Base-by-base conservation (phyloP, 2,329 filamentous ascomycete genomes). In the Trichophaea hybrida region DNA sequence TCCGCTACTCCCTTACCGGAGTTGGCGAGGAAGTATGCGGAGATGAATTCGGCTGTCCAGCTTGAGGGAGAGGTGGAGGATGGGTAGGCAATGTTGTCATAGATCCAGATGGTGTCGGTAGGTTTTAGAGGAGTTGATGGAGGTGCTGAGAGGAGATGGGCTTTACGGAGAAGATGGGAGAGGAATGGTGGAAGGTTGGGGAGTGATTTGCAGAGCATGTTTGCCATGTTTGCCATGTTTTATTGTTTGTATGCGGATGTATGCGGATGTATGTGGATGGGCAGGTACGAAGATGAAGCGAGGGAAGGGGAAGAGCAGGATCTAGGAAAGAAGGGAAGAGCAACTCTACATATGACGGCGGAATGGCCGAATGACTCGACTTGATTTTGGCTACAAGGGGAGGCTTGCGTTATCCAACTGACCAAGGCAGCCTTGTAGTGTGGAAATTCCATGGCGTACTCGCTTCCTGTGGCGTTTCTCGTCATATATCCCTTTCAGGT, bases 31-130 rank as follows among this genome's bases (percentile, higher is more conserved):
- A 96, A 94, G 59, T 88, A 86, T 49, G 86, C 87, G 1, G 85
- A 81, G 0, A 94, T 82, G 63, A 90, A 89, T 70, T 96, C 88
- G 32, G 85, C 85, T 68, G 86, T 78, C 88, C 89, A 96, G 56
- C 70, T 71, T 57, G 73, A 74, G 1, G 73, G 71, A 60, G 71
- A 68, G 15, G 68, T 67, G 61, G 73, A 69, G 50, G 75, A 73
- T 61, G 81, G 80, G 70, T 85, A 91, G 4, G 89, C 90, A 2
- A 86, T 91, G 69, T 93, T 95, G 74, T 97, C 89, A 52, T 96
- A 76, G 6, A 96, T 75, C 91, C 91, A 96, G 44, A 96, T 82
- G 12, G 80, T 81, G 70, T 95, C 85, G 43, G 68, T 67, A 5
- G 60, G 38, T 1, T 32, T 15, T 13, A 57, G 15, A 13, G 55